These are phyloP conservation scores for Chimonanthus salicifolius DNA, from an alignment of 164 flowering plant genomes.

Conservation along the genomic window DNA sequence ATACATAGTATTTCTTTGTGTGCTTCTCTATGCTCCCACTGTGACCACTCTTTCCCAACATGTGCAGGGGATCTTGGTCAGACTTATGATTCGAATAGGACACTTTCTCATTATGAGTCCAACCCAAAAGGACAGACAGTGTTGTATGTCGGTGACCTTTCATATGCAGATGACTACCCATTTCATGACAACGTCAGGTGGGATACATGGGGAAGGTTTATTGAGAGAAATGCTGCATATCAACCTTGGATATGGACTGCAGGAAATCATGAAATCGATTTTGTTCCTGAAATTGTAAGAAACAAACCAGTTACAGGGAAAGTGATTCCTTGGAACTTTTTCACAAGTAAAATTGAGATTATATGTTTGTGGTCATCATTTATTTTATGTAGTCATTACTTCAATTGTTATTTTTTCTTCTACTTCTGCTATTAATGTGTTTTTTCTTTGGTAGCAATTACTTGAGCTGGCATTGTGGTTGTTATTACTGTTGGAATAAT, in stretches of 20 bases:
- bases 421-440: too few relatives aligned
- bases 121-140: constrained; percentile 27
- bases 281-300: constrained; percentile 31
- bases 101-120: constrained; percentile 25
- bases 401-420: neutral
- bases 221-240: constrained; percentile 35
- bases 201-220: constrained; percentile 38
- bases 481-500: too few relatives aligned
- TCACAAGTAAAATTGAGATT: too few relatives aligned
- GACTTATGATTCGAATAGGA: constrained; percentile 41
- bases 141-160: constrained; percentile 35
- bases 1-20: neutral
- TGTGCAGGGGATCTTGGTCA: constrained; percentile 63
- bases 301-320: too few relatives aligned
- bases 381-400: neutral
- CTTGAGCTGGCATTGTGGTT: too few relatives aligned
- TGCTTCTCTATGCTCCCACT: neutral
- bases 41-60: neutral
- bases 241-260: constrained; percentile 46
- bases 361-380: too few relatives aligned
- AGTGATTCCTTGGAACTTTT: neutral
- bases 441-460: too few relatives aligned
- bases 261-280: constrained; percentile 41
- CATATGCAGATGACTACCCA: constrained; percentile 33
- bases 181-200: constrained; percentile 28